Evolutionary conservation across 1,284 basidiomycete species (phyloP), one percentile per base, ranked within the genome.

Genomic region (Tilletia caries): DNA sequence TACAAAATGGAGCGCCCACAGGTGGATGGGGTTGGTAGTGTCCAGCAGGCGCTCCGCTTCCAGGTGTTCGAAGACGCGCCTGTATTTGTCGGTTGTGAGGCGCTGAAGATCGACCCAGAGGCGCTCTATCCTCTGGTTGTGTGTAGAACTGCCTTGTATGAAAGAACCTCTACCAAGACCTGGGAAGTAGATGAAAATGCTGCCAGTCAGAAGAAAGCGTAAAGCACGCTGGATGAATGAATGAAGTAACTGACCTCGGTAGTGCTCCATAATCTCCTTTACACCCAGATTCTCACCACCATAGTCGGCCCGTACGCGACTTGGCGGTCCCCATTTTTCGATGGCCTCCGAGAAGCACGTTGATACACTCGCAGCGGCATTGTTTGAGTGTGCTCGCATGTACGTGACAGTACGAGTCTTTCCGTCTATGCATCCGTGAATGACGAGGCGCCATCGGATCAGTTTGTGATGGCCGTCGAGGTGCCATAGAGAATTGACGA

Each of bases 401-500:
- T 13, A 58, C 3, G 54, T 58, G 27, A 25, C n/a, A 6, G 25
- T 23, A 2, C 54, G 12, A 32, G 10, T 58, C 27, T 58, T 58
- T 6, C 54, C 54, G 29, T 58, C 54, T 6, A 58, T 58, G 54
- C 10, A 6, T 4, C 4, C 54, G 54, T 58, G 54, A 15, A 58
- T 32, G 5, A 58, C 54, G 27, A 58, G 6, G 27, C 54, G 54
- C 23, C 27, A 58, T 15, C 27, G 12, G 13, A 58, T 58, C 5
- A 58, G 54, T 32, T 58, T 58, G 54, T 58, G 54, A 32, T 58
- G n/a, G 6, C 54, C 54, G 29, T 58, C 54, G 10, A 58, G 8
- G 27, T 58, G 54, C 54, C 54, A 58, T 3, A 58, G 54, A 5
- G 54, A 58, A 25, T 58, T 58, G 54, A 58, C 54, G 27, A 58